Conservation (phyloP, 139 green algal genomes). For the Tetraselmis chui region DNA sequence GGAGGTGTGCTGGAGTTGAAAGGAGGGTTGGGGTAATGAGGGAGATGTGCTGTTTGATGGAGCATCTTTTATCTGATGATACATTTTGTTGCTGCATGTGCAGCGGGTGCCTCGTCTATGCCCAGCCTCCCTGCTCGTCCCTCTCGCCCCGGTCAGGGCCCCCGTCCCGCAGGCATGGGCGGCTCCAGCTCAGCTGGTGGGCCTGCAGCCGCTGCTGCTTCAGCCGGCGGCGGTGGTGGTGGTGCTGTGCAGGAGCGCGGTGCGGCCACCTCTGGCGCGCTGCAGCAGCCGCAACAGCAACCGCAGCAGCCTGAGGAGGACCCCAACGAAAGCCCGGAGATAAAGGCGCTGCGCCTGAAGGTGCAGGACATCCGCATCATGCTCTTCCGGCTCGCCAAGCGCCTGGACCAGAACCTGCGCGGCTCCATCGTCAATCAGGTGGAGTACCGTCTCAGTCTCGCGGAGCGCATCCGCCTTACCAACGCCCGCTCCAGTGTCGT, state of each 20-base stretch:
- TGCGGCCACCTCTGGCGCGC: not conserved
- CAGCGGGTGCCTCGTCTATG: not conserved
- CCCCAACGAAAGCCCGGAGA: slow-evolving; percentile 12
- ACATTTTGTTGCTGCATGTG: not conserved
- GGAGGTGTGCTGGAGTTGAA: too few species aligned
- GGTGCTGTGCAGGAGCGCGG: not conserved
- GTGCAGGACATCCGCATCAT: slow-evolving; percentile 51
- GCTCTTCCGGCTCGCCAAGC: slow-evolving; percentile 44
- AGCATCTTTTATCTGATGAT: too few species aligned
- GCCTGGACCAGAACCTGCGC: slow-evolving; percentile 35
- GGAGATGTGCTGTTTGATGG: too few species aligned
- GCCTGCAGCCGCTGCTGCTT: not conserved
- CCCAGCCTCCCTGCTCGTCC: not conserved
- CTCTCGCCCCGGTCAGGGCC: not conserved
- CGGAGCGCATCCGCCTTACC: slow-evolving; percentile 58
- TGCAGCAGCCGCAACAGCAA: not conserved
- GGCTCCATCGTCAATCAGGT: slow-evolving; percentile 54
- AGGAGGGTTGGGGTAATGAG: too few species aligned
- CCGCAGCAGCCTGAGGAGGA: not conserved
- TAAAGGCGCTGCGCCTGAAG: slow-evolving; percentile 18
- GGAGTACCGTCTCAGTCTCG: slow-evolving; percentile 64
- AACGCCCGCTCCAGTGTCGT: not conserved
- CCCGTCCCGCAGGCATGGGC: not conserved
- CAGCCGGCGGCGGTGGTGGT: too few species aligned
- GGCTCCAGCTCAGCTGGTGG: not conserved